phyloP scores from a whole-genome alignment of 495 filamentous ascomycete species.

The Podospora conica region DNA sequence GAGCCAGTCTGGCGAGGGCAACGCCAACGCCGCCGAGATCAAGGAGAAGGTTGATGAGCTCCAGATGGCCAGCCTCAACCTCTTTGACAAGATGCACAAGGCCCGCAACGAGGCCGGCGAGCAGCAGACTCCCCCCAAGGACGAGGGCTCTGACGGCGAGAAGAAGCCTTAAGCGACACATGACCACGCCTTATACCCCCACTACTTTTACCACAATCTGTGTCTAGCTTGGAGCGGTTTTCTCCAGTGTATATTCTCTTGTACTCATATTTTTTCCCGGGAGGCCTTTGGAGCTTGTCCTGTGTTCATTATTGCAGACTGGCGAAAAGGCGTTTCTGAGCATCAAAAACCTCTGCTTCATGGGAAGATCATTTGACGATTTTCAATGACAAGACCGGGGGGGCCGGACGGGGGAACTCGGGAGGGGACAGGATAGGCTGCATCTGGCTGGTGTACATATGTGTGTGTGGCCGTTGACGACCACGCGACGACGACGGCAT shows the following conservation, averaged over 20 bases:
- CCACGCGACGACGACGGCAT: constrained; percentile 17
- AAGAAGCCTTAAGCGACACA: constrained; percentile 56
- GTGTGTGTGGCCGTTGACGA: constrained; percentile 1
- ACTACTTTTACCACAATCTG: constrained; percentile 24
- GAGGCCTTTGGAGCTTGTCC: constrained; percentile 22
- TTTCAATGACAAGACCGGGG: constrained; percentile 26
- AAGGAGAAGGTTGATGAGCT: constrained; percentile 98
- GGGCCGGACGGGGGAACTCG: constrained; percentile 8
- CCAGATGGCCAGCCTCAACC: constrained; percentile 87
- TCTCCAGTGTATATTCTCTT: constrained; percentile 35
- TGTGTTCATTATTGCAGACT: constrained; percentile 33
- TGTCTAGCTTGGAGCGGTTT: constrained; percentile 28
- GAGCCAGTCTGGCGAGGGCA: constrained; percentile 88
- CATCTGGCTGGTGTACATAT: constrained; percentile 16
- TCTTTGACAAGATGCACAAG: constrained; percentile 99
- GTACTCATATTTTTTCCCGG: constrained; percentile 40
- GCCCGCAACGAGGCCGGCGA: constrained; percentile 64
- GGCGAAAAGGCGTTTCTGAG: constrained; percentile 45
- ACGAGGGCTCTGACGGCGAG: constrained; percentile 63
- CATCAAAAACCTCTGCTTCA: constrained; percentile 37
- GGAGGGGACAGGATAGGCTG: constrained; percentile 22
- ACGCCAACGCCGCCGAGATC: constrained; percentile 77
- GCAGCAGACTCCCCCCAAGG: constrained; percentile 17
- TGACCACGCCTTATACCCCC: constrained; percentile 19
- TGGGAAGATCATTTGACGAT: constrained; percentile 30